Conservation (phyloP, 1,139 yeast species). For the Zygosaccharomyces sapae region DNA sequence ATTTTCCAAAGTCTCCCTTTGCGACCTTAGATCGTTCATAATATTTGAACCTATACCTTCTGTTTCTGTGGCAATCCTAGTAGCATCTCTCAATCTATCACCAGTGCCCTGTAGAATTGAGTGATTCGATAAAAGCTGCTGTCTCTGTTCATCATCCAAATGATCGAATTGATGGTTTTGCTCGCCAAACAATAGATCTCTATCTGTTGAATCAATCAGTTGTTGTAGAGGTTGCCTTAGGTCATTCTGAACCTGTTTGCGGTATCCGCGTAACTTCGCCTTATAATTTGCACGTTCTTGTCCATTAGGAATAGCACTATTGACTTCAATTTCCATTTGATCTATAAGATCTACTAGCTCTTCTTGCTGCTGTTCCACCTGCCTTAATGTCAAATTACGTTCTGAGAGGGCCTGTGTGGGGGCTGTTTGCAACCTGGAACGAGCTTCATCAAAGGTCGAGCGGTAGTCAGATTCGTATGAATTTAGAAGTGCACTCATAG, state of each 20-base stretch:
- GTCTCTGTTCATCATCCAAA: constrained; percentile 66
- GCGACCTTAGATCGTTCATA: constrained; percentile 82
- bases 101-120: constrained; percentile 78
- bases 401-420: constrained; percentile 25
- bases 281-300: constrained; percentile 27
- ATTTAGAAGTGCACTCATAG: constrained; percentile 26
- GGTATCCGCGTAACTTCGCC: constrained; percentile 32
- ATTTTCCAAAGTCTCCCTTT: constrained; percentile 84
- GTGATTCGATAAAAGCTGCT: constrained; percentile 72
- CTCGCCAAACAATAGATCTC: constrained; percentile 28
- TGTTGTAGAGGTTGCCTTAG: constrained; percentile 29
- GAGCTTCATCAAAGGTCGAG: constrained; percentile 30
- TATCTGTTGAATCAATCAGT: constrained; percentile 29
- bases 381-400: constrained; percentile 26
- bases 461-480: constrained; percentile 35
- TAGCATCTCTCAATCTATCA: constrained; percentile 81
- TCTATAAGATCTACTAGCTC: constrained; percentile 34
- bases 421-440: constrained; percentile 22
- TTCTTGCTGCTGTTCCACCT: constrained; percentile 32
- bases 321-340: constrained; percentile 36
- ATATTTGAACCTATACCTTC: constrained; percentile 90
- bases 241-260: constrained; percentile 24
- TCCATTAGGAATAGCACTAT: constrained; percentile 23
- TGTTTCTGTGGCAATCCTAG: constrained; percentile 87
- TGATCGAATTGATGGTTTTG: constrained; percentile 23